These are phyloP conservation scores for Zygoascus hellenicus DNA, from an alignment of 1,139 yeast species.

Conservation along the genomic window DNA sequence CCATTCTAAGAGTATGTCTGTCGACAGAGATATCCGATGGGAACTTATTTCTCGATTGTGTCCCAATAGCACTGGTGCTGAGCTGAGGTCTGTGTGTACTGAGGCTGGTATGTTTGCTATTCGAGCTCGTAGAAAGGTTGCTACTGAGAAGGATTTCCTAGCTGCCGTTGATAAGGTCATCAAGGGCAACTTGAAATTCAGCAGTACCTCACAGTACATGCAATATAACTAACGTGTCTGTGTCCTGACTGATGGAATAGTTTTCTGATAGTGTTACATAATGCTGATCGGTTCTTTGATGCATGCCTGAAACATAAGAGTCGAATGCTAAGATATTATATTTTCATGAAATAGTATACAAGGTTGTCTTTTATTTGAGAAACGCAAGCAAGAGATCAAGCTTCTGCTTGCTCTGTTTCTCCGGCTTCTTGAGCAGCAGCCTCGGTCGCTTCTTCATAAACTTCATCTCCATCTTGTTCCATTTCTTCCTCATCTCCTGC, in stretches of 20 bases:
- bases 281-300: not conserved
- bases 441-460: not conserved
- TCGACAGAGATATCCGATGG: constrained; percentile 97
- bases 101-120: constrained; percentile 99
- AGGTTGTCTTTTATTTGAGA: not conserved
- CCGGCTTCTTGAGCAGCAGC: not conserved
- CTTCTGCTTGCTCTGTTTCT: not conserved
- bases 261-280: not conserved
- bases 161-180: constrained; percentile 97
- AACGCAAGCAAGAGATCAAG: no score
- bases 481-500: constrained; percentile 23
- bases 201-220: constrained; percentile 96
- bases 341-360: not conserved
- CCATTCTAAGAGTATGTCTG: constrained; percentile 94
- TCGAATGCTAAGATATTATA: not conserved
- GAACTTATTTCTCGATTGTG: constrained; percentile 93
- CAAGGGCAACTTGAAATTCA: constrained; percentile 95
- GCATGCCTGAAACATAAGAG: not conserved
- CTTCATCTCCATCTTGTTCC: not conserved
- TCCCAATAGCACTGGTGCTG: constrained; percentile 98
- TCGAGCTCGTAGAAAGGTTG: constrained; percentile 95
- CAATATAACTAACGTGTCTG: constrained; percentile 62
- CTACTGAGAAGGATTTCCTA: constrained; percentile 93
- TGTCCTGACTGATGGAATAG: no score
- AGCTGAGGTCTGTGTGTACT: constrained; percentile 90